Conservation (phyloP, 169 alveolate genomes). For the Eimeria maxima region DNA sequence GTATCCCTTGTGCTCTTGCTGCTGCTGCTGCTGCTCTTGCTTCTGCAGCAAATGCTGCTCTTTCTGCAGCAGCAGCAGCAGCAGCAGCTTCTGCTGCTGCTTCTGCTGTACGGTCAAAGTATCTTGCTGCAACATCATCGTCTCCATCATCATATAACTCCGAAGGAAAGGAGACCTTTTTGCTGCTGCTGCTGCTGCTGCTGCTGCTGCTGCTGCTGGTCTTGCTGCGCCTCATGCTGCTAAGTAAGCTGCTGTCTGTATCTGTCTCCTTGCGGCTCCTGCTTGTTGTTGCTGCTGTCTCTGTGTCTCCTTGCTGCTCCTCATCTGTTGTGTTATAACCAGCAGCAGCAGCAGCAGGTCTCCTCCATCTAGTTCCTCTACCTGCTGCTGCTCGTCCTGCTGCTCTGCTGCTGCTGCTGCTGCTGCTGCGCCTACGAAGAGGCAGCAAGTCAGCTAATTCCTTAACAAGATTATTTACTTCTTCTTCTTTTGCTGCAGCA, state of each 20-base stretch:
- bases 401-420: not conserved
- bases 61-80: no score
- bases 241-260: not conserved
- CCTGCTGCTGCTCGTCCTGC: not conserved
- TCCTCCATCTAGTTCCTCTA: not conserved
- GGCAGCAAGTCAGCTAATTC: conserved; percentile 11
- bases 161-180: no score
- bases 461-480: not conserved
- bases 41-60: not conserved
- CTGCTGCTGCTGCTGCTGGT: not conserved
- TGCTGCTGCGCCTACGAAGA: not conserved
- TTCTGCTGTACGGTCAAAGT: no score
- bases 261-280: not conserved
- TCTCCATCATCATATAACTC: no score
- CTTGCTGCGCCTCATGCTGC: no score
- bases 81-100: no score
- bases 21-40: not conserved
- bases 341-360: not conserved
- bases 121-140: no score
- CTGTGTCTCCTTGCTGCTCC: not conserved
- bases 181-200: conserved; percentile 28
- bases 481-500: not conserved
- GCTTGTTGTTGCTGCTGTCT: not conserved
- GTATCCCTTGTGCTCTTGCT: not conserved
- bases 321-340: not conserved